Percentiles rank a stretch among this genome's conserved stretches.
Evolutionary conservation across 2,329 filamentous ascomycete genomes (phyloP).

Genomic region (Colletotrichum costaricense): DNA sequence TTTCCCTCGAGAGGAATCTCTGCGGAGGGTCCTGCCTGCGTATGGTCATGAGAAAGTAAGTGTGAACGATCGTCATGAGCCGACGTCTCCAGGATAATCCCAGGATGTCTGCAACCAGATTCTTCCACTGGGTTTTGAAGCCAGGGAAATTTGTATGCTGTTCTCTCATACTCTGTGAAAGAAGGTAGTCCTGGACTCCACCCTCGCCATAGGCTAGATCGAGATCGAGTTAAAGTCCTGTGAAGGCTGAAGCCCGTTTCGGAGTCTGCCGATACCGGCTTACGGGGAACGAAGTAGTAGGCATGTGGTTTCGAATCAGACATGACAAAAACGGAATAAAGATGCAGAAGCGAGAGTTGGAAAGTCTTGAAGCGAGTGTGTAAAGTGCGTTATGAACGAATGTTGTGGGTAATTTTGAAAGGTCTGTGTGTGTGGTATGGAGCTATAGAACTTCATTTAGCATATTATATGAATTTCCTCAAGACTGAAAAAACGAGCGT

Average conservation of each 20-base stretch:
- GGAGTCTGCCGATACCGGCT: slow-evolving; percentile 14
- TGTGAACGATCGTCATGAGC: slow-evolving; percentile 3
- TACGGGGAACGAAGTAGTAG: slow-evolving; percentile 27
- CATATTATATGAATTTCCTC: background rate
- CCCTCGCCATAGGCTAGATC: slow-evolving; percentile 43
- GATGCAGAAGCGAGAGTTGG: background rate
- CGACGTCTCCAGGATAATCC: background rate
- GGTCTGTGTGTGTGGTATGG: background rate
- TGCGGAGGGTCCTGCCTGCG: background rate
- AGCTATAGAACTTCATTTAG: background rate
- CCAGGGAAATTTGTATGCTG: slow-evolving; percentile 45
- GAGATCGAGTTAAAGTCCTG: slow-evolving; percentile 35
- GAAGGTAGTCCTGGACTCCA: slow-evolving; percentile 41
- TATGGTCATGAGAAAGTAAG: background rate
- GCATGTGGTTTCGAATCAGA: slow-evolving; percentile 8
- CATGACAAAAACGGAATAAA: slow-evolving; percentile 14
- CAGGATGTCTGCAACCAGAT: background rate
- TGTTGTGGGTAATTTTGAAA: background rate
- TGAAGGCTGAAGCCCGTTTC: slow-evolving; percentile 11
- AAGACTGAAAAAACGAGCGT: background rate
- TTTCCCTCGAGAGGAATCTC: background rate
- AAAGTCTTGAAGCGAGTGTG: slow-evolving; percentile 9
- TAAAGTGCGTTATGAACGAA: background rate
- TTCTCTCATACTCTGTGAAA: slow-evolving; percentile 43
- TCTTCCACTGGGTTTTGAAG: slow-evolving; percentile 24